phyloP scores from a whole-genome alignment of 805 yeast genomes.

The Vanderwaltozyma verrucispora region DNA sequence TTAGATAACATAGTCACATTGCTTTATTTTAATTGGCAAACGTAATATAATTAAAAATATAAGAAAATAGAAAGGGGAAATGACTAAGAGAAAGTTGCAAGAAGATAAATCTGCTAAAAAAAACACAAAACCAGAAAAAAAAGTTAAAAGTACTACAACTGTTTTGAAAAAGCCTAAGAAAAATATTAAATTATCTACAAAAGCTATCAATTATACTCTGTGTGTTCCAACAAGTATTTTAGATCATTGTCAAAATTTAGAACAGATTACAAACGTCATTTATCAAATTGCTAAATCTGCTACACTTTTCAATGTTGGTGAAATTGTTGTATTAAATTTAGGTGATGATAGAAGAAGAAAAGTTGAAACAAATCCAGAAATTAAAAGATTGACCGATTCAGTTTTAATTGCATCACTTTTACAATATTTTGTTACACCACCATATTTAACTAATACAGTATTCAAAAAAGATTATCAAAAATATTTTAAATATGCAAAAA shows the following conservation, averaged over 20 bases:
- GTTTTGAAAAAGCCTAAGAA: conserved; percentile 10
- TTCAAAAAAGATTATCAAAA: conserved; percentile 39
- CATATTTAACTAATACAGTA: conserved; percentile 57
- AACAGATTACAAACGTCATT: conserved; percentile 62
- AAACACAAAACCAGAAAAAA: neutral
- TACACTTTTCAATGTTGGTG: conserved; percentile 58
- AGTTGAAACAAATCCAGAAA: conserved; percentile 4
- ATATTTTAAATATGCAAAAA: conserved; percentile 52
- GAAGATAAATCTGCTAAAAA: neutral
- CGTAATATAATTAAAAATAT: no score
- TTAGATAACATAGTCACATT: no score
- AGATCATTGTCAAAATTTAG: conserved; percentile 50
- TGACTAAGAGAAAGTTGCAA: neutral
- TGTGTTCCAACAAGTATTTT: conserved; percentile 69
- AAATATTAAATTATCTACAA: conserved; percentile 10
- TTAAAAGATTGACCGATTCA: conserved; percentile 27
- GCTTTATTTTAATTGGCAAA: no score
- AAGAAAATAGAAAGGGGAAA: no score
- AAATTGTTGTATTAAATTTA: conserved; percentile 59
- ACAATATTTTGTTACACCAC: conserved; percentile 79
- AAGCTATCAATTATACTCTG: conserved; percentile 37
- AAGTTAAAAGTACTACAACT: neutral
- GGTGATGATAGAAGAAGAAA: conserved; percentile 17
- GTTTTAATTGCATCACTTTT: conserved; percentile 56
- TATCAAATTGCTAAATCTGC: conserved; percentile 76